Base-by-base conservation (phyloP, 2,329 filamentous ascomycete genomes). In the Macrophomina tecta region DNA sequence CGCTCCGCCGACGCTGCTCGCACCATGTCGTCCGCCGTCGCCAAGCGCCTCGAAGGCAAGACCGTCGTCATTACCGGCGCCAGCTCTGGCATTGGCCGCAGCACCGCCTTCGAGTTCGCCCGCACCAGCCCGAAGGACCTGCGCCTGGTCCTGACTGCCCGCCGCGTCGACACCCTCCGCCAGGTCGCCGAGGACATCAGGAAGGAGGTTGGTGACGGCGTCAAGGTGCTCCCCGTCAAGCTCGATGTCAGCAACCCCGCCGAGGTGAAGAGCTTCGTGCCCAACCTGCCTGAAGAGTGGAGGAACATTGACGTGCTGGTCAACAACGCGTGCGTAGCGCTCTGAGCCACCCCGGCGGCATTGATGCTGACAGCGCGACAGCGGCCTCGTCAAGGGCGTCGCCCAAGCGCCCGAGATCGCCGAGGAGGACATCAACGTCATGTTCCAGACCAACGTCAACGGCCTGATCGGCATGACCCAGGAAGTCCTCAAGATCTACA, bases 391-490 rank as follows among this genome's bases (percentile, higher is more conserved):
- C 69, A 94, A 91, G 79, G 94, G 93, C 70, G 87, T 97, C 12
- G 94, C 92, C 60, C 89, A 91, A 76, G 93, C 93, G 1, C 94
- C 94, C 18, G 87, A 92, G 48, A 97, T 99, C 76, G 85, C 84
- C 16, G 85, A 91, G 73, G 89, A 90, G 67, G 94, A 99, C 81
- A 91, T 97, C 73, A 85, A 91, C 73, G 75, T 89, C 77, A 97
- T 98, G 93, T 92, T 97, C 76, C 82, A 87, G 55, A 98, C 95
- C 67, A 99, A 99, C 78, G 94, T 98, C 63, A 95, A 91, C 1
- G 95, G 95, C 34, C 85, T 99, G 40, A 95, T 99, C 83, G 92
- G 94, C 83, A 92, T 98, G 91, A 98, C 95, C 0, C 95, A 99
- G 83, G 92, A 92, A 53, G 84, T 97, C 68, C 81, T 98, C 18